These are phyloP conservation scores for Melastoma malabathricum DNA, from an alignment of 345 rosid species.

Conservation along the genomic window DNA sequence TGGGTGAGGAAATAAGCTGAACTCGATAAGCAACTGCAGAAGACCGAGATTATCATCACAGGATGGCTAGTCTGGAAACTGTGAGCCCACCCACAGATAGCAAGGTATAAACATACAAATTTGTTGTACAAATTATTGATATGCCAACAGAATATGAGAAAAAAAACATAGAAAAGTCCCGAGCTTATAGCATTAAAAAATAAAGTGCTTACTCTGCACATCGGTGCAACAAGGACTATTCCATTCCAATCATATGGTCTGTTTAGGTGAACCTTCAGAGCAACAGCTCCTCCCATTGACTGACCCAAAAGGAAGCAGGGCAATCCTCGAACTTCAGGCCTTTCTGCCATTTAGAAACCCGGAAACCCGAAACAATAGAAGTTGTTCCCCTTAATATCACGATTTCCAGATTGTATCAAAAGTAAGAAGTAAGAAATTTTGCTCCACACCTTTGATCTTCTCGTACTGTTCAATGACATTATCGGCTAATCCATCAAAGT, in stretches of 20 bases:
- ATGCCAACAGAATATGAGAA: background rate
- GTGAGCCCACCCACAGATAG: no score
- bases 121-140: background rate
- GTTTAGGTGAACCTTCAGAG: slow-evolving; percentile 66
- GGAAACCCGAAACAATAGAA: no score
- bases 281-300: slow-evolving; percentile 97
- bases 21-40: no score
- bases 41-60: no score
- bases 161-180: background rate
- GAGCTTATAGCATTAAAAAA: background rate
- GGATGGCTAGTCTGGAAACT: no score
- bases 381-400: no score
- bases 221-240: slow-evolving; percentile 77
- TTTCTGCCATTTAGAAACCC: slow-evolving; percentile 21
- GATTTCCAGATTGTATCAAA: no score
- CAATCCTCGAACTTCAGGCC: slow-evolving; percentile 55
- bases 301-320: slow-evolving; percentile 75
- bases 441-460: slow-evolving; percentile 60
- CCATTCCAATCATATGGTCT: slow-evolving; percentile 89
- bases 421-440: background rate
- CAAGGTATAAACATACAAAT: no score
- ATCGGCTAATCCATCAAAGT: slow-evolving; percentile 58
- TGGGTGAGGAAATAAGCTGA: no score
- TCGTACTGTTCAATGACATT: slow-evolving; percentile 56
- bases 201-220: slow-evolving; percentile 68